Percentiles rank a stretch among this genome's conserved stretches.
phyloP scores from a whole-genome alignment of 2,329 filamentous ascomycete species.

The Capronia epimyces region DNA sequence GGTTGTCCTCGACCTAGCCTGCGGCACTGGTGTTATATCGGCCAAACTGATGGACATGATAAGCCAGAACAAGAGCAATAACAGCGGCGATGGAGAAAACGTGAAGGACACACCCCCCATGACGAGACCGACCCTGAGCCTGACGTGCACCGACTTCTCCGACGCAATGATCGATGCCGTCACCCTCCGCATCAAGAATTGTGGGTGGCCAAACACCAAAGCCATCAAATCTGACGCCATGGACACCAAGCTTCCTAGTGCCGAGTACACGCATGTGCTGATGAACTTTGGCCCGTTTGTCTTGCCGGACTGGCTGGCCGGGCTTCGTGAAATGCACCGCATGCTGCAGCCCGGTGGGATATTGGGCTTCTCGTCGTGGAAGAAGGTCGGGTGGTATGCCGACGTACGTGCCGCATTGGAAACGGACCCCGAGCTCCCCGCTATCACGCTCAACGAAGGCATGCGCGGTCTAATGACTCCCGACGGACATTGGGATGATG shows the following conservation, averaged over 20 bases:
- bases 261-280: slow-evolving; percentile 41
- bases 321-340: slow-evolving; percentile 31
- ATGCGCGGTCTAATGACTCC: slow-evolving; percentile 3
- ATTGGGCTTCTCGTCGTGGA: slow-evolving; percentile 36
- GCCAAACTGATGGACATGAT: slow-evolving; percentile 43
- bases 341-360: slow-evolving; percentile 36
- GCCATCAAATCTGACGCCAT: slow-evolving; percentile 45
- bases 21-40: slow-evolving; percentile 49
- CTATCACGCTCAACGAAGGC: slow-evolving; percentile 28
- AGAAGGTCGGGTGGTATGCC: slow-evolving; percentile 33
- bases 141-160: slow-evolving; percentile 49
- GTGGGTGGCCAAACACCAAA: slow-evolving; percentile 47
- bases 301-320: slow-evolving; percentile 40
- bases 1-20: slow-evolving; percentile 50
- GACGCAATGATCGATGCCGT: slow-evolving; percentile 41
- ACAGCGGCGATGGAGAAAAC: no score
- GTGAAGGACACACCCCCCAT: neutral
- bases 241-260: slow-evolving; percentile 39
- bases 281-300: slow-evolving; percentile 47
- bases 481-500: slow-evolving; percentile 9
- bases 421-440: slow-evolving; percentile 29
- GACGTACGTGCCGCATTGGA: slow-evolving; percentile 30
- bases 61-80: slow-evolving; percentile 31
- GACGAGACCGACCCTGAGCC: slow-evolving; percentile 35
- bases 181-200: slow-evolving; percentile 36